These are phyloP conservation scores for Eimeria falciformis DNA, from an alignment of 169 alveolate genomes.

Conservation along the genomic window DNA sequence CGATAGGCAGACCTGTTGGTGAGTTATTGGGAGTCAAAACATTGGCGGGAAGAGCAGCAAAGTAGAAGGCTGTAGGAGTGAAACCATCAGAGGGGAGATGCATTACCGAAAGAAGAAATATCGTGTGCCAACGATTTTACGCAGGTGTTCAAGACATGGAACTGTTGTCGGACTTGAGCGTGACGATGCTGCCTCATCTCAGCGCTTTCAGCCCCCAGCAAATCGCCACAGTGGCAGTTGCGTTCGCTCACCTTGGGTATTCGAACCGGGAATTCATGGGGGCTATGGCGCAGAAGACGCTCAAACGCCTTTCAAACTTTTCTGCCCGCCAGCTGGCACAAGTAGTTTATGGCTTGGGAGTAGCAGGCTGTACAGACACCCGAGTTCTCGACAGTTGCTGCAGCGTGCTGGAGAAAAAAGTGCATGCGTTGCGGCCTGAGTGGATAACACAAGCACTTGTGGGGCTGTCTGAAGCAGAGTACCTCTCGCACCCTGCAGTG, in stretches of 20 bases:
- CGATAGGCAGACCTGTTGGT: too few species aligned
- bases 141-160: constrained; percentile 71
- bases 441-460: constrained; percentile 55
- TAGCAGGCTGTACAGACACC: constrained; percentile 71
- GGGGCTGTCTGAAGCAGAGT: constrained; percentile 76
- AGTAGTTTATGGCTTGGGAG: constrained; percentile 75
- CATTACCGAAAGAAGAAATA: too few species aligned
- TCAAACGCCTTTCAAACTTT: constrained; percentile 40
- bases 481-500: constrained; percentile 74
- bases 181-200: constrained; percentile 63
- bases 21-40: too few species aligned
- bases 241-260: constrained; percentile 53
- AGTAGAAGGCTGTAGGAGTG: too few species aligned
- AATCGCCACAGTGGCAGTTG: constrained; percentile 24
- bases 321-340: constrained; percentile 72
- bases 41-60: too few species aligned
- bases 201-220: constrained; percentile 57
- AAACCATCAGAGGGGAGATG: too few species aligned
- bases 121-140: background rate
- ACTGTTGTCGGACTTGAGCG: constrained; percentile 46
- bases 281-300: constrained; percentile 52
- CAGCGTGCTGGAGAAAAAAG: constrained; percentile 51
- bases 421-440: constrained; percentile 56
- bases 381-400: constrained; percentile 42
- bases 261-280: constrained; percentile 18